Percentiles rank a stretch among this genome's conserved stretches.
These are phyloP conservation scores for Pholiota microspora DNA, from an alignment of 768 basidiomycete genomes.

Conservation along the genomic window DNA sequence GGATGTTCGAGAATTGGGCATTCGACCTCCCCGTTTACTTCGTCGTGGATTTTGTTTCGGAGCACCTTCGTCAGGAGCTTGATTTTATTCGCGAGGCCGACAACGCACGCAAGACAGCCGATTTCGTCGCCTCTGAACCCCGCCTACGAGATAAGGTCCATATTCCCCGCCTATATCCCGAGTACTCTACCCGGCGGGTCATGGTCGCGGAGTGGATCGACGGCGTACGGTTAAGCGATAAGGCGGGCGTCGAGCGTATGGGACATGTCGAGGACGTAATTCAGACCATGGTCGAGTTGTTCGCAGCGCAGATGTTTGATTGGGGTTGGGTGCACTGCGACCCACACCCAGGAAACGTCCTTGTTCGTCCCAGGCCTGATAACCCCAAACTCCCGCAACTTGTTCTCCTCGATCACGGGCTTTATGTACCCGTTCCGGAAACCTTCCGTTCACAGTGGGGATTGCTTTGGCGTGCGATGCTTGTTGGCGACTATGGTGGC, in stretches of 20 bases:
- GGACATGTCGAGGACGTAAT: conserved; percentile 64
- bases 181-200: conserved; percentile 72
- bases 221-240: conserved; percentile 70
- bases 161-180: conserved; percentile 73
- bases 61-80: conserved; percentile 80
- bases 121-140: conserved; percentile 68
- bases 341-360: conserved; percentile 77
- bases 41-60: conserved; percentile 74
- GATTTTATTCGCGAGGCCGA: conserved; percentile 79
- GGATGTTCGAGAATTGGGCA: conserved; percentile 73
- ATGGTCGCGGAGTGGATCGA: conserved; percentile 88
- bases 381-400: conserved; percentile 51
- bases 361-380: conserved; percentile 58
- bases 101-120: conserved; percentile 71
- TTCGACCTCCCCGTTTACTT: conserved; percentile 89
- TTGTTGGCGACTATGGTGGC: conserved; percentile 51
- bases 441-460: conserved; percentile 77
- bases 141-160: conserved; percentile 67
- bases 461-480: conserved; percentile 67
- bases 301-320: conserved; percentile 86
- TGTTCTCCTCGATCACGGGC: conserved; percentile 89
- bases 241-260: conserved; percentile 57
- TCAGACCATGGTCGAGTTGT: conserved; percentile 85
- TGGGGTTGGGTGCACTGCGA: conserved; percentile 92
- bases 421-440: conserved; percentile 74